Conservation (phyloP, 2,329 filamentous ascomycete genomes). For the Ophiocordyceps sinensis region DNA sequence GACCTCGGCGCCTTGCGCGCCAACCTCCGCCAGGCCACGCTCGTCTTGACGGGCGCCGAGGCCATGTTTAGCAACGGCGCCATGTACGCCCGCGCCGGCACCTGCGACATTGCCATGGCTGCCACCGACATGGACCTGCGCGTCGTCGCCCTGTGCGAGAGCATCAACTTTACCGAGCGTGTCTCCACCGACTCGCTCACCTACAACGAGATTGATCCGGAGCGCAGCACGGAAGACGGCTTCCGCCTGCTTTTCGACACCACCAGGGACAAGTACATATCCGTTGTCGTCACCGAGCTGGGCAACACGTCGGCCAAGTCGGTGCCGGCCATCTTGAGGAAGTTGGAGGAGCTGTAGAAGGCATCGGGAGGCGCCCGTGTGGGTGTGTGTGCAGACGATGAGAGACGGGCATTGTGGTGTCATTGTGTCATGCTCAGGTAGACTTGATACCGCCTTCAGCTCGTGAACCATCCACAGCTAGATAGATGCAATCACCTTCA, state of each 20-base stretch:
- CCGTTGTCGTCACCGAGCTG: slow-evolving; percentile 82
- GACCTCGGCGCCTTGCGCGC: slow-evolving; percentile 61
- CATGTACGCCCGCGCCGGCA: slow-evolving; percentile 77
- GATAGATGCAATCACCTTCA: too few species aligned
- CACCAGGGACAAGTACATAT: slow-evolving; percentile 74
- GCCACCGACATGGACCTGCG: slow-evolving; percentile 63
- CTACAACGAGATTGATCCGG: slow-evolving; percentile 79
- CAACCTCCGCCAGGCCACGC: slow-evolving; percentile 50
- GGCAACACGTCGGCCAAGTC: slow-evolving; percentile 76
- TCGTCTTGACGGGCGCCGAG: slow-evolving; percentile 80
- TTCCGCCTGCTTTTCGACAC: slow-evolving; percentile 76
- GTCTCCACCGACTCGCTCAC: slow-evolving; percentile 87
- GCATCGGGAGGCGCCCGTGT: not conserved
- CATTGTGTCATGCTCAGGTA: too few species aligned
- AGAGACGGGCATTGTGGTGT: not conserved
- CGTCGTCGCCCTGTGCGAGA: slow-evolving; percentile 84
- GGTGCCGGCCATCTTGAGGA: slow-evolving; percentile 51
- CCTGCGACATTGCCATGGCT: slow-evolving; percentile 71
- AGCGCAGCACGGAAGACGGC: slow-evolving; percentile 40
- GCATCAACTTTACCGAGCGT: slow-evolving; percentile 78
- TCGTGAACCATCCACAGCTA: too few species aligned
- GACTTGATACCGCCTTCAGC: too few species aligned
- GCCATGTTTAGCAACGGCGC: slow-evolving; percentile 92
- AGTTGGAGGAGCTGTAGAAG: slow-evolving; percentile 36
- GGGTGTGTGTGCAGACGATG: not conserved